phyloP scores from a whole-genome alignment of 345 rosid genomes.

The Passiflora organensis region DNA sequence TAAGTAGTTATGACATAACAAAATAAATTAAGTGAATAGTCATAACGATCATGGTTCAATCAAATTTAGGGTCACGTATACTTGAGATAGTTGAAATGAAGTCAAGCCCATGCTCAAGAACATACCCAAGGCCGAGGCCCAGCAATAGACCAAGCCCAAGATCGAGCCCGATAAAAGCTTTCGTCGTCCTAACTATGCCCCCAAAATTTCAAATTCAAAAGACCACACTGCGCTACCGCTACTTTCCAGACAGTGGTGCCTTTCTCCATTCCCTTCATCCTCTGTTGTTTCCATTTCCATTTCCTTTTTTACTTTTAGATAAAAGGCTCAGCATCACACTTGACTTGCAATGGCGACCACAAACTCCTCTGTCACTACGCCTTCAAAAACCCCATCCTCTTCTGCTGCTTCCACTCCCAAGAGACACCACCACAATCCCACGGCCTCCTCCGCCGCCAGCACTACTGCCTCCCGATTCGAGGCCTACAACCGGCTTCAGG shows the following conservation, averaged over 20 bases:
- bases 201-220: slow-evolving; percentile 16
- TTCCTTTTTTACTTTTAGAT: too few species aligned
- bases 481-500: slow-evolving; percentile 93
- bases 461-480: slow-evolving; percentile 56
- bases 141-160: not conserved
- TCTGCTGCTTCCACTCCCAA: slow-evolving; percentile 11
- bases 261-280: too few species aligned
- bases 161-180: not conserved
- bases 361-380: slow-evolving; percentile 33
- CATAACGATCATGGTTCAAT: too few species aligned
- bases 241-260: too few species aligned
- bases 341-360: slow-evolving; percentile 16
- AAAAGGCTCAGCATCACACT: too few species aligned
- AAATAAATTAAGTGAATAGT: too few species aligned
- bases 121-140: not conserved
- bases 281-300: too few species aligned
- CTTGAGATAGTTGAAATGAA: too few species aligned
- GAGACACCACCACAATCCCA: slow-evolving; percentile 28
- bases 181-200: not conserved
- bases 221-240: not conserved
- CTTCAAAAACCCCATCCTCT: slow-evolving; percentile 52
- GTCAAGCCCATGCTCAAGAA: too few species aligned
- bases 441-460: slow-evolving; percentile 25
- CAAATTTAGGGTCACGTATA: too few species aligned
- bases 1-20: too few species aligned